Conservation (phyloP, 495 filamentous ascomycete genomes). For the Bryoglossum gracile region DNA sequence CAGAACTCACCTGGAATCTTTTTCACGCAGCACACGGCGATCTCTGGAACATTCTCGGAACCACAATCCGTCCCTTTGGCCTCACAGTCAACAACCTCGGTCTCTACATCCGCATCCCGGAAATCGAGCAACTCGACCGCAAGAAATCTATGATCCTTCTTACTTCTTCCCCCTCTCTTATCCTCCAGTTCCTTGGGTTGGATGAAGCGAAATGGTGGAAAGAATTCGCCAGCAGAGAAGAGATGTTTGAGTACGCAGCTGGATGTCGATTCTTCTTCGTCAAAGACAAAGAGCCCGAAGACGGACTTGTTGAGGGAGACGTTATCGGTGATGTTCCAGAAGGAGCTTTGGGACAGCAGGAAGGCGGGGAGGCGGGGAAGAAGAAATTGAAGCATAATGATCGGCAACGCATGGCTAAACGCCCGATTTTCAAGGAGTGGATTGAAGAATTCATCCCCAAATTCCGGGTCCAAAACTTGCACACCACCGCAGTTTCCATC, state of each 20-base stretch:
- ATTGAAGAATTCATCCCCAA: constrained; percentile 46
- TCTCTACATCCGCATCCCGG: constrained; percentile 51
- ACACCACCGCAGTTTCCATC: background rate
- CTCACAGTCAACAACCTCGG: constrained; percentile 54
- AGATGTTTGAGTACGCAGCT: constrained; percentile 49
- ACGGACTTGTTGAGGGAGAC: constrained; percentile 16
- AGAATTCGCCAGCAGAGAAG: constrained; percentile 42
- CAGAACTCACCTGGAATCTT: constrained; percentile 47
- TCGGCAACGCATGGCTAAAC: constrained; percentile 36
- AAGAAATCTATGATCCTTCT: constrained; percentile 51
- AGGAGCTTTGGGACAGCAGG: constrained; percentile 23
- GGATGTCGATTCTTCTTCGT: constrained; percentile 47
- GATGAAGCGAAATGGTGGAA: constrained; percentile 33
- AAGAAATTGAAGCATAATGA: constrained; percentile 45
- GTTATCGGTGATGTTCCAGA: constrained; percentile 1
- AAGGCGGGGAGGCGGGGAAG: constrained; percentile 25
- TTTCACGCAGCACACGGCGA: constrained; percentile 61
- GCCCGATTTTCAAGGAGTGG: constrained; percentile 44
- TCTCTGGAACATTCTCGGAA: constrained; percentile 57
- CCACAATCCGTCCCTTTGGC: constrained; percentile 51
- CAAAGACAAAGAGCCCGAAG: constrained; percentile 10
- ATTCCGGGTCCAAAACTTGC: constrained; percentile 8
- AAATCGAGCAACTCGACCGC: constrained; percentile 49
- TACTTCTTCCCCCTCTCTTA: constrained; percentile 41
- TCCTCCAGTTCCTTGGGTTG: constrained; percentile 54